Base-by-base conservation (phyloP, 2,329 filamentous ascomycete species). In the Ceratocystiopsis sp. region DNA sequence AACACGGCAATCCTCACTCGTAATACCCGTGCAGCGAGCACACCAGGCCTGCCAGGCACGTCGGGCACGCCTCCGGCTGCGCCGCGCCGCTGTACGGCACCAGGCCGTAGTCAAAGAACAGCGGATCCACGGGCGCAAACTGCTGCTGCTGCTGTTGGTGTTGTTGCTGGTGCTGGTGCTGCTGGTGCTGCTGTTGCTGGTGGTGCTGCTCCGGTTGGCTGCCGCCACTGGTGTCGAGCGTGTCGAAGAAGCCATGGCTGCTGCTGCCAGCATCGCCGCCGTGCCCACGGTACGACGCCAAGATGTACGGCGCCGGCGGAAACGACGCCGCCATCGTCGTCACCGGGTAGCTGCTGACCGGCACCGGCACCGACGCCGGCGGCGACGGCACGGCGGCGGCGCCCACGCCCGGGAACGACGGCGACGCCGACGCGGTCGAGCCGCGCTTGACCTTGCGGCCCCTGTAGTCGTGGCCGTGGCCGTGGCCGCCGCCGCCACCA, bases 51-150 rank as follows among this genome's bases (percentile, higher is more conserved):
- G 49, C 46, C 38, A 48, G 38, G 16, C 49, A 50, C 4, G 44
- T 42, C 8, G 45, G 42, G 13, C 49, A 49, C 6, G 41, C 14
- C 3, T 36, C 41, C 18, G 40, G 19, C 35, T 4, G 17, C 34
- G 9, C 35, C 35, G 15, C 34, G 40, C 25, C 38, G n/a, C 29
- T 35, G 29, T 49, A 49, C 7, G 44, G 47, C 35, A 47, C 48
- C n/a, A 46, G 44, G 38, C 44, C 44, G 33, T 50, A 50, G 35
- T 50, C 49, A 11, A 48, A 50, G 14, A 49, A 44, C 9, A 43
- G 18, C 1, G 43, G 38, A 25, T 49, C 48, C 11, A 14, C 32
- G 32, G 32, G 21, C 21, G 21, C 8, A 21, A 4, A 21, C 21
- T 4, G 4, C 21, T 21, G 21, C 21, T 4, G 21, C 8, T 4